phyloP scores from a whole-genome alignment of 805 yeast species.

The Jamesozyma hellenica region DNA sequence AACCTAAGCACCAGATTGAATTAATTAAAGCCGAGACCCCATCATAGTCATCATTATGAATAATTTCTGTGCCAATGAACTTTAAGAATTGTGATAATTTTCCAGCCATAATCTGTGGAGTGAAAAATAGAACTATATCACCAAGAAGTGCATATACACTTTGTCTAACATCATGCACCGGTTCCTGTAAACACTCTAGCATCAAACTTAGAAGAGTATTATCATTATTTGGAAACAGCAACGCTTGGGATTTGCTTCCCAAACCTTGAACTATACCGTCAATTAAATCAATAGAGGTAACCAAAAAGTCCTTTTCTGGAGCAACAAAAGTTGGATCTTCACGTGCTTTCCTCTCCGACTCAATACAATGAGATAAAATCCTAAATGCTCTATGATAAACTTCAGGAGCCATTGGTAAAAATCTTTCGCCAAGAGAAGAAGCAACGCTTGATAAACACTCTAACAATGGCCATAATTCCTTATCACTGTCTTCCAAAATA shows the following conservation, averaged over 20 bases:
- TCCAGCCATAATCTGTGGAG: constrained; percentile 28
- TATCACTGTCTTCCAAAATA: constrained; percentile 60
- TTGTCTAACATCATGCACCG: constrained; percentile 82
- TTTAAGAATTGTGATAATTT: constrained; percentile 39
- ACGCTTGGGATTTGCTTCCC: constrained; percentile 47
- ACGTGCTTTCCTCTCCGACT: constrained; percentile 51
- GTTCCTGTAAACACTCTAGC: constrained; percentile 62
- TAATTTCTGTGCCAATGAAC: constrained; percentile 61
- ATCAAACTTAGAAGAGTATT: constrained; percentile 49
- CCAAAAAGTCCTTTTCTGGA: constrained; percentile 84
- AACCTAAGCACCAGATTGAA: constrained; percentile 92
- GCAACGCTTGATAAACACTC: constrained; percentile 92
- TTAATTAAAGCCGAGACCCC: constrained; percentile 36
- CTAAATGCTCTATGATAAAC: constrained; percentile 71
- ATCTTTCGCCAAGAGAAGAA: constrained; percentile 70
- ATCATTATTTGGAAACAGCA: constrained; percentile 27
- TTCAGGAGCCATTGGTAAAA: constrained; percentile 82
- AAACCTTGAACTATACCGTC: constrained; percentile 93
- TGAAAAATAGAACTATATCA: constrained; percentile 62
- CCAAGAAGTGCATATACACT: constrained; percentile 84
- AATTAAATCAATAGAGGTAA: constrained; percentile 78
- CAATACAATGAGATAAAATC: constrained; percentile 59
- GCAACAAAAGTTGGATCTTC: constrained; percentile 58
- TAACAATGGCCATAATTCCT: constrained; percentile 80
- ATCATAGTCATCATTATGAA: constrained; percentile 31